These are phyloP conservation scores for Fusarium praegraminearum DNA, from an alignment of 2,329 filamentous ascomycete species.

Conservation along the genomic window DNA sequence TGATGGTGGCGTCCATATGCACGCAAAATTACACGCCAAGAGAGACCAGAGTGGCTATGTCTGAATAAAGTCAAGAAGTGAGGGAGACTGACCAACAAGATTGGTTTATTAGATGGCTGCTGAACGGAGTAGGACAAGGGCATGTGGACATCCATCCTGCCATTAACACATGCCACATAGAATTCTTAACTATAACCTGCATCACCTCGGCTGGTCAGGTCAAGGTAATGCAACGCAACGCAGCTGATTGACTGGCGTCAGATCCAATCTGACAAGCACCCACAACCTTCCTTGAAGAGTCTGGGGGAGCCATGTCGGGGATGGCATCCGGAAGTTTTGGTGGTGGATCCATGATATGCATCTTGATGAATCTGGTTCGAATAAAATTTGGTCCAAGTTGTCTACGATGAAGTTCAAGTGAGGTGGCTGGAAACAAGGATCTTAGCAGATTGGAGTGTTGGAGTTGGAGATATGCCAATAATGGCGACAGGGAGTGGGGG, in stretches of 20 bases:
- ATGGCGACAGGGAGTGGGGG: background rate
- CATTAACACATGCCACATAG: constrained; percentile 37
- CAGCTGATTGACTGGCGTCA: constrained; percentile 22
- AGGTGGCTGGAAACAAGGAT: background rate
- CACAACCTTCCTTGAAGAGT: constrained; percentile 27
- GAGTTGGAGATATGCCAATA: background rate
- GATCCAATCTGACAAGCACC: constrained; percentile 37
- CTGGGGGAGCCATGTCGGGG: constrained; percentile 29
- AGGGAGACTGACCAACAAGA: background rate
- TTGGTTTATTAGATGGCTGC: background rate
- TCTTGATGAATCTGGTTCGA: constrained; percentile 32
- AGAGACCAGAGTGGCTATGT: constrained; percentile 30
- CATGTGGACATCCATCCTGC: background rate
- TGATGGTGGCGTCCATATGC: constrained; percentile 34
- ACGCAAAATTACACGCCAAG: constrained; percentile 26
- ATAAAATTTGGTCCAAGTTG: background rate
- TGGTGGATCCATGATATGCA: constrained; percentile 33
- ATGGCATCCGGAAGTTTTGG: constrained; percentile 19
- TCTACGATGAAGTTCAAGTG: background rate
- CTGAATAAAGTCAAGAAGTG: constrained; percentile 6
- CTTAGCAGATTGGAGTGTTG: background rate
- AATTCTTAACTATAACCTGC: constrained; percentile 4
- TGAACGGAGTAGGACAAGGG: background rate
- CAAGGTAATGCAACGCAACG: constrained; percentile 16
- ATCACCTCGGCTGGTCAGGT: constrained; percentile 39